phyloP scores from a whole-genome alignment of 176 grass and related monocot species.

The Puya raimondii region DNA sequence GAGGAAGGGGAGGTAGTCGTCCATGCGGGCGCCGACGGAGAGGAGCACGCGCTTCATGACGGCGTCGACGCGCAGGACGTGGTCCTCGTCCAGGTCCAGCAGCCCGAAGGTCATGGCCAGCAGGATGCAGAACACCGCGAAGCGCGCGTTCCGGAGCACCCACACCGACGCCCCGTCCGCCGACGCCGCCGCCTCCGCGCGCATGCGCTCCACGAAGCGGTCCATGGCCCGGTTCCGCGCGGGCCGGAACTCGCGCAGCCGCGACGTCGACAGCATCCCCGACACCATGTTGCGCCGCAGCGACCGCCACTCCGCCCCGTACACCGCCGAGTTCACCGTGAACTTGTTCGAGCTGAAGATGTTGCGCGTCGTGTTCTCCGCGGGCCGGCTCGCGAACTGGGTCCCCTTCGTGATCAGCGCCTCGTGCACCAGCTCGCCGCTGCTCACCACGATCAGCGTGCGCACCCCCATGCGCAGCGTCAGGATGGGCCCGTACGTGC shows the following conservation, averaged over 20 bases:
- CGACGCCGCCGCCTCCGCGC: slow-evolving; percentile 41
- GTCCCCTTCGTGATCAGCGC: slow-evolving; percentile 58
- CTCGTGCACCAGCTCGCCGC: slow-evolving; percentile 66
- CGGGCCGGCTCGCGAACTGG: slow-evolving; percentile 62
- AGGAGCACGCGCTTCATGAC: slow-evolving; percentile 87
- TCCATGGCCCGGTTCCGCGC: slow-evolving; percentile 59
- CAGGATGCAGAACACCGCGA: slow-evolving; percentile 83
- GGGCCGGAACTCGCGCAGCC: slow-evolving; percentile 53
- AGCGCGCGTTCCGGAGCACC: slow-evolving; percentile 93
- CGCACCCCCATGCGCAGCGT: slow-evolving; percentile 83
- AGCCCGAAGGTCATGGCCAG: slow-evolving; percentile 87
- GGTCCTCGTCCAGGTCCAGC: slow-evolving; percentile 55
- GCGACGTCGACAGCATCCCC: slow-evolving; percentile 64
- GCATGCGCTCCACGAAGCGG: slow-evolving; percentile 64
- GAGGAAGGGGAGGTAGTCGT: slow-evolving; percentile 94
- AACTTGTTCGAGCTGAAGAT: slow-evolving; percentile 93
- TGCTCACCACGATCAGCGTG: slow-evolving; percentile 73
- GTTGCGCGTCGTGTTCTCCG: slow-evolving; percentile 58
- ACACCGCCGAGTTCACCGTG: slow-evolving; percentile 77
- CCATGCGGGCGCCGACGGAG: slow-evolving; percentile 45
- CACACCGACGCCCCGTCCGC: slow-evolving; percentile 41
- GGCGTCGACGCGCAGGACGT: slow-evolving; percentile 55
- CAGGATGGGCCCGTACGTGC: slow-evolving; percentile 63
- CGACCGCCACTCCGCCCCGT: slow-evolving; percentile 71
- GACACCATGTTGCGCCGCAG: slow-evolving; percentile 92